phyloP scores from a whole-genome alignment of 441 rosid species.

The Pelargonium myrrhifolium region DNA sequence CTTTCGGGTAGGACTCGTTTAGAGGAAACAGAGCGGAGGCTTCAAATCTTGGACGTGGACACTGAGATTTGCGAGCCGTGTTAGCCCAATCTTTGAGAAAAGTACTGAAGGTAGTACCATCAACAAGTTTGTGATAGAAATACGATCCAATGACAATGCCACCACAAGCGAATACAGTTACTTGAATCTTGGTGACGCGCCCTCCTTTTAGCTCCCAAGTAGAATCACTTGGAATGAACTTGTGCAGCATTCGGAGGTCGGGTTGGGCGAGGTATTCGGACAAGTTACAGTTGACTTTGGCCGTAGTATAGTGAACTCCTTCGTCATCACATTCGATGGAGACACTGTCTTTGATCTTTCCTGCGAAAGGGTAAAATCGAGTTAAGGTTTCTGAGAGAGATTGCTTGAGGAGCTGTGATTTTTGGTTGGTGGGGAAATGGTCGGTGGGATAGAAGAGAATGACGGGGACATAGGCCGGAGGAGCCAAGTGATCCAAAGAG shows the following conservation, averaged over 20 bases:
- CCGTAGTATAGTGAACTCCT: slow-evolving; percentile 23
- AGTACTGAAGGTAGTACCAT: slow-evolving; percentile 2
- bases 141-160: slow-evolving; percentile 9
- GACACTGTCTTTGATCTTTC: slow-evolving; percentile 23
- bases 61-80: not conserved
- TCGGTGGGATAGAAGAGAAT: slow-evolving; percentile 22
- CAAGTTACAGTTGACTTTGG: slow-evolving; percentile 23
- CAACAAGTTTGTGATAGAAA: slow-evolving; percentile 16
- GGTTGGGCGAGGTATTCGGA: slow-evolving; percentile 23
- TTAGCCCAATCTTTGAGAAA: not conserved
- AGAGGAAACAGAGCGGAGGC: slow-evolving; percentile 13
- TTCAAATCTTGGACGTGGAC: slow-evolving; percentile 7
- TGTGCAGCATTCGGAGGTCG: slow-evolving; percentile 1
- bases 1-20: not conserved
- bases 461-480: slow-evolving; percentile 21
- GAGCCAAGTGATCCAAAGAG: slow-evolving; percentile 29
- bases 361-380: slow-evolving; percentile 30
- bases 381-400: slow-evolving; percentile 5
- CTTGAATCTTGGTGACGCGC: slow-evolving; percentile 16
- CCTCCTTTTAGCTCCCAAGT: not conserved
- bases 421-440: too few relatives aligned
- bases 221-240: slow-evolving; percentile 21
- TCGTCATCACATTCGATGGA: slow-evolving; percentile 31
- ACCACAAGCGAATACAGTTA: slow-evolving; percentile 19
- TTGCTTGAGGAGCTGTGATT: too few relatives aligned